These are phyloP conservation scores for Phanerodontia chrysosporium DNA, from an alignment of 768 basidiomycete species.

Conservation along the genomic window DNA sequence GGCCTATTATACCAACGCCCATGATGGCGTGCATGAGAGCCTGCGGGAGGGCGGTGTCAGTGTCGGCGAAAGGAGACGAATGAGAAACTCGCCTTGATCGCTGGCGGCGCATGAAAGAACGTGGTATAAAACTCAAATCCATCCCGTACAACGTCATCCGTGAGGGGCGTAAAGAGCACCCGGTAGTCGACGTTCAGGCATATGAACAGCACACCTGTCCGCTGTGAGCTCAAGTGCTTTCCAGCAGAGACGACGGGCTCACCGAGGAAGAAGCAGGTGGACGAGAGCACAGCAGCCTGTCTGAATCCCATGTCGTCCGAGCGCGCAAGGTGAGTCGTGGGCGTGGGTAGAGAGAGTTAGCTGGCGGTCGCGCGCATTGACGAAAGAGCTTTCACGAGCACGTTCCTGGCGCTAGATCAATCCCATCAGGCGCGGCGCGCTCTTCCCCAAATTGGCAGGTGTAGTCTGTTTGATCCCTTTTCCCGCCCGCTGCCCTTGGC, in stretches of 20 bases:
- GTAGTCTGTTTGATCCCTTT: not conserved
- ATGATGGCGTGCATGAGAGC: slow-evolving; percentile 85
- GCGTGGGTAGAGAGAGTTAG: slow-evolving; percentile 6
- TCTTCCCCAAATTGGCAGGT: not conserved
- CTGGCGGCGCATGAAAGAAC: slow-evolving; percentile 89
- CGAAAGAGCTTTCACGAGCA: not conserved
- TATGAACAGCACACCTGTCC: slow-evolving; percentile 72
- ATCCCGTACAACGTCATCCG: slow-evolving; percentile 62
- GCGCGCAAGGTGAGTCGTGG: not conserved
- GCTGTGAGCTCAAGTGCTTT: not conserved
- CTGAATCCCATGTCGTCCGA: slow-evolving; percentile 80
- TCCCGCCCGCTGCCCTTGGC: not conserved
- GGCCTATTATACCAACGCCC: slow-evolving; percentile 68
- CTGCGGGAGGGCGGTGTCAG: slow-evolving; percentile 32
- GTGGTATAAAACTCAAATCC: slow-evolving; percentile 89
- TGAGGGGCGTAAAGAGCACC: slow-evolving; percentile 66
- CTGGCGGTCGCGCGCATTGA: not conserved
- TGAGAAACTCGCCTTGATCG: slow-evolving; percentile 72
- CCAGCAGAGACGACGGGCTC: slow-evolving; percentile 21
- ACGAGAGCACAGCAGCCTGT: slow-evolving; percentile 82
- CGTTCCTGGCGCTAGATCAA: slow-evolving; percentile 3
- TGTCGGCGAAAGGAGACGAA: not conserved
- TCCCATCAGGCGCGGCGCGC: not conserved
- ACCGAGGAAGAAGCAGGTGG: slow-evolving; percentile 90
- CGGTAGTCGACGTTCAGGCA: slow-evolving; percentile 87